phyloP scores from a whole-genome alignment of 208 protist species.

The Tritrichomonas foetus region DNA sequence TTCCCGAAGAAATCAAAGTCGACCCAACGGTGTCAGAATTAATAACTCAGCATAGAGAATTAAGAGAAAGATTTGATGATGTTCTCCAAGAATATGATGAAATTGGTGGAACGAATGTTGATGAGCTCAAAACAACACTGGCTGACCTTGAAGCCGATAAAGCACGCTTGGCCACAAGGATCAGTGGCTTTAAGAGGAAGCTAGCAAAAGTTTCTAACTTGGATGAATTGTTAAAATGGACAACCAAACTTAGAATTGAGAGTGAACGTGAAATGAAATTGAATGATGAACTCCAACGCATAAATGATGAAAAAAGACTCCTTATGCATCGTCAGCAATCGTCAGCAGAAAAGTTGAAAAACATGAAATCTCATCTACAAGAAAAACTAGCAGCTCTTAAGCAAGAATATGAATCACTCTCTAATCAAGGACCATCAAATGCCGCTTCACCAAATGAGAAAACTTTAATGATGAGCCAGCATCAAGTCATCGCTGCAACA shows the following conservation, averaged over 20 bases:
- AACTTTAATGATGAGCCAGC: not conserved
- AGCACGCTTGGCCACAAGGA: not conserved
- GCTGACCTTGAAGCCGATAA: not conserved
- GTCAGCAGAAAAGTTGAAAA: not conserved
- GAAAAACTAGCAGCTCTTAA: not conserved
- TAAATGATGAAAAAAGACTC: not conserved
- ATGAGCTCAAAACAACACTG: not conserved
- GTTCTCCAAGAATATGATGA: not conserved
- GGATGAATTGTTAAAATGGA: not conserved
- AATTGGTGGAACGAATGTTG: not conserved
- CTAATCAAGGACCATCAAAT: not conserved
- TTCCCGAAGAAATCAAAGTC: conserved; percentile 2
- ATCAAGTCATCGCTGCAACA: not conserved
- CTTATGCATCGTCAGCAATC: not conserved
- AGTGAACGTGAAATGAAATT: not conserved
- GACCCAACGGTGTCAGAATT: not conserved
- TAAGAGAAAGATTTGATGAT: not conserved
- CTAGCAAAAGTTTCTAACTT: not conserved
- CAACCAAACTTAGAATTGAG: not conserved
- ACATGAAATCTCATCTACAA: not conserved
- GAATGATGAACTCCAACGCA: not conserved
- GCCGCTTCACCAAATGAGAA: not conserved
- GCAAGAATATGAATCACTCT: not conserved
- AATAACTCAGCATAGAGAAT: not conserved
- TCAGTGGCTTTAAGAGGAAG: not conserved